Percentiles rank a stretch among this genome's conserved stretches.
Evolutionary conservation across 2,329 filamentous ascomycete species (phyloP).

Genomic region (Lachnellula hyalina): DNA sequence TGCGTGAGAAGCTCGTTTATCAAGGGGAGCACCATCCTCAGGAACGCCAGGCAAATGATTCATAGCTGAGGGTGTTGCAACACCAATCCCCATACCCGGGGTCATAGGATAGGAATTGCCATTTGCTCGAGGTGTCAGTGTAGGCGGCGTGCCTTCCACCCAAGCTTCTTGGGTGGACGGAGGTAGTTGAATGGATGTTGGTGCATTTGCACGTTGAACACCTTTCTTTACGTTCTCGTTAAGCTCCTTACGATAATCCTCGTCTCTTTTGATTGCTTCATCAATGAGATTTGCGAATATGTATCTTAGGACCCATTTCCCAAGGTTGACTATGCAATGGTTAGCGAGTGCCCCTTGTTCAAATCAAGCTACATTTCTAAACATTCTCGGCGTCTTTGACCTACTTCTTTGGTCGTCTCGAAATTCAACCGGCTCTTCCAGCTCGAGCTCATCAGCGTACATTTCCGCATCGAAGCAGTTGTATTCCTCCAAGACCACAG

Average conservation of each 20-base stretch:
- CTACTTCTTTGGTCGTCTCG: conserved; percentile 89
- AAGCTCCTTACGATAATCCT: conserved; percentile 63
- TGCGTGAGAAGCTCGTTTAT: conserved; percentile 50
- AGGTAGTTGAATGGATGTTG: conserved; percentile 56
- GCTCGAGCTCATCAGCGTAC: conserved; percentile 82
- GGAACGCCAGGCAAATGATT: conserved; percentile 41
- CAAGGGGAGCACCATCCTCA: conserved; percentile 45
- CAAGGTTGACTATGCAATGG: conserved; percentile 72
- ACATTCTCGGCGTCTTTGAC: conserved; percentile 27
- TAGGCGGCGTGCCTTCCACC: conserved; percentile 40
- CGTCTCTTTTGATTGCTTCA: conserved; percentile 82
- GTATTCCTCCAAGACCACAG: conserved; percentile 86
- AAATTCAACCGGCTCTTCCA: conserved; percentile 73
- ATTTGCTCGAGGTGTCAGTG: conserved; percentile 58
- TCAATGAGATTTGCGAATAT: conserved; percentile 85
- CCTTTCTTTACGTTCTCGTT: conserved; percentile 58
- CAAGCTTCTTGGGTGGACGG: conserved; percentile 31
- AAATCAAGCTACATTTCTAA: not conserved
- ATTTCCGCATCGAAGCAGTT: conserved; percentile 97
- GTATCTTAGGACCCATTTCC: conserved; percentile 93
- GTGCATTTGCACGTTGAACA: conserved; percentile 51
- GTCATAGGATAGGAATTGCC: conserved; percentile 60
- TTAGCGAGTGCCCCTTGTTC: conserved; percentile 22
- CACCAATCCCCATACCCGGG: conserved; percentile 71
- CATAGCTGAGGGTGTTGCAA: conserved; percentile 59